Evolutionary conservation across 345 rosid genomes (phyloP).

Genomic region (Corchorus olitorius): DNA sequence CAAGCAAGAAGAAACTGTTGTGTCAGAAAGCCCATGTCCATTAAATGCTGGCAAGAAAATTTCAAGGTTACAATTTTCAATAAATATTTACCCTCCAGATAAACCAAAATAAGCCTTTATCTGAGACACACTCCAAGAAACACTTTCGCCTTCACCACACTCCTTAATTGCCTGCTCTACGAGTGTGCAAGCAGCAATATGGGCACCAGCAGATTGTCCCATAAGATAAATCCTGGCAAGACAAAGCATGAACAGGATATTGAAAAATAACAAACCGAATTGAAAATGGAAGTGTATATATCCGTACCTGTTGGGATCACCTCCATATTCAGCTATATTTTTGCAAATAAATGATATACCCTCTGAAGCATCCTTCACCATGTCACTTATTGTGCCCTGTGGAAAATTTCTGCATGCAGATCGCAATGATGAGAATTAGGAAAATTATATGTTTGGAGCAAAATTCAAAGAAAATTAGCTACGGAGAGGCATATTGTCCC

Average conservation of each 20-base stretch:
- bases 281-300: not conserved
- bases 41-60: not conserved
- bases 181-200: constrained; percentile 86
- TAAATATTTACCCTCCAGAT: constrained; percentile 79
- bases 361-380: constrained; percentile 87
- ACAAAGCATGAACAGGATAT: constrained; percentile 17
- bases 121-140: constrained; percentile 86
- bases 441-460: not conserved
- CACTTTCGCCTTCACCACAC: constrained; percentile 65
- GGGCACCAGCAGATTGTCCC: constrained; percentile 99
- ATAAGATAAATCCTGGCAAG: constrained; percentile 74
- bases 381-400: constrained; percentile 90
- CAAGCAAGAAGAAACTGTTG: not conserved
- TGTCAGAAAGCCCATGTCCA: not conserved
- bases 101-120: constrained; percentile 86
- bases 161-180: constrained; percentile 94
- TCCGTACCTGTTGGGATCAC: constrained; percentile 81
- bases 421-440: constrained; percentile 15
- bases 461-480: not conserved
- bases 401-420: constrained; percentile 80
- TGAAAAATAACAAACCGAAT: constrained; percentile 14
- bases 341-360: constrained; percentile 90
- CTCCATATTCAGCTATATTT: constrained; percentile 83
- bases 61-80: not conserved
- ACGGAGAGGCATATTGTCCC: not conserved